Evolutionary conservation across 139 green algal species (phyloP).

Genomic region (Micromonas pusilla): DNA sequence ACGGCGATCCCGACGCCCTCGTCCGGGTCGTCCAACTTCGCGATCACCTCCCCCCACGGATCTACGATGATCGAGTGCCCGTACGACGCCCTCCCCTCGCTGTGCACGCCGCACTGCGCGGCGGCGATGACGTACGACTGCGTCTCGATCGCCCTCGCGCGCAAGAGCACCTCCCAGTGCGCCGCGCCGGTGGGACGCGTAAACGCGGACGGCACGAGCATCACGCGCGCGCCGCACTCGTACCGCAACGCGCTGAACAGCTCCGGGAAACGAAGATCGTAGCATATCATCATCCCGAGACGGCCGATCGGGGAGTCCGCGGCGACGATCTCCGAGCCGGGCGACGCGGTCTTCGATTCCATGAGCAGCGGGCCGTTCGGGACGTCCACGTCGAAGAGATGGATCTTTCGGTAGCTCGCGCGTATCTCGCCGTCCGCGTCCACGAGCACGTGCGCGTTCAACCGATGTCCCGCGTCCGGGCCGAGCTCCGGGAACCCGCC

Average conservation of each 20-base stretch:
- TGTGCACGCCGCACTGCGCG: constrained; percentile 77
- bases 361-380: constrained; percentile 72
- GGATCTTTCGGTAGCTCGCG: constrained; percentile 69
- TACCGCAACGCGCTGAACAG: constrained; percentile 77
- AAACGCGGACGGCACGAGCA: constrained; percentile 67
- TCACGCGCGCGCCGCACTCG: constrained; percentile 45
- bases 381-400: constrained; percentile 90
- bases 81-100: constrained; percentile 74
- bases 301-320: constrained; percentile 65
- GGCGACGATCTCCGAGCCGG: constrained; percentile 50
- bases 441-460: constrained; percentile 86
- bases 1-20: constrained; percentile 63
- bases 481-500: constrained; percentile 80
- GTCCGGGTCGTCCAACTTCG: constrained; percentile 54
- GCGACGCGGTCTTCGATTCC: constrained; percentile 48
- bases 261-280: constrained; percentile 92
- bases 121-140: constrained; percentile 88
- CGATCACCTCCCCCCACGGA: constrained; percentile 83
- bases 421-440: constrained; percentile 46
- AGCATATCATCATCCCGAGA: constrained; percentile 84
- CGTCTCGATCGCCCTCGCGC: constrained; percentile 85
- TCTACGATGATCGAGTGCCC: constrained; percentile 84
- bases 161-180: constrained; percentile 93
- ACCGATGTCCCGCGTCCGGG: constrained; percentile 56
- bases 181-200: constrained; percentile 45